phyloP scores from a whole-genome alignment of 164 flowering plant species.

The Nelumbo lutea region DNA sequence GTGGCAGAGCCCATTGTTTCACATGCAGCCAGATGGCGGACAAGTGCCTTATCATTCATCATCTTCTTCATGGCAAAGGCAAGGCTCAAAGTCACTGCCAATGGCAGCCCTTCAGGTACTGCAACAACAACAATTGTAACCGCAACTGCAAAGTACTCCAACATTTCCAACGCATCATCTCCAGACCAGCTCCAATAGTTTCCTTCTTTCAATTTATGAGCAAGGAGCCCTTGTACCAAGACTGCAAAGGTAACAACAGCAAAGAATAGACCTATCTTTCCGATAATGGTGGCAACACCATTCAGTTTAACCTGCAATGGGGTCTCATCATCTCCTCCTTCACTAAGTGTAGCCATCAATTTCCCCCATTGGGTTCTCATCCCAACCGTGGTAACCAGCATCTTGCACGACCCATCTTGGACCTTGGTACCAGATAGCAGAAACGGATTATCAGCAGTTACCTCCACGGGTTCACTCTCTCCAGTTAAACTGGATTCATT shows the following conservation, averaged over 20 bases:
- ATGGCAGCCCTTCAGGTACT: slow-evolving; percentile 93
- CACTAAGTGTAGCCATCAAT: slow-evolving; percentile 92
- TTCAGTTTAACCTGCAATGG: slow-evolving; percentile 95
- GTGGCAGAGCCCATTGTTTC: slow-evolving; percentile 99
- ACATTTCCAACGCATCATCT: slow-evolving; percentile 69
- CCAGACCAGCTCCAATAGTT: slow-evolving; percentile 73
- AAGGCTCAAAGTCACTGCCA: slow-evolving; percentile 94
- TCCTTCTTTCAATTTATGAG: slow-evolving; percentile 57
- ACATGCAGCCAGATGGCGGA: slow-evolving; percentile 90
- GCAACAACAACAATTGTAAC: slow-evolving; percentile 98
- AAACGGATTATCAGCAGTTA: slow-evolving; percentile 58
- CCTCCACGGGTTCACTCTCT: slow-evolving; percentile 79
- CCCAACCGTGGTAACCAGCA: slow-evolving; percentile 94
- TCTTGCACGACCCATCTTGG: slow-evolving; percentile 93
- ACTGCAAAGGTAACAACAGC: slow-evolving; percentile 94
- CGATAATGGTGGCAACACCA: slow-evolving; percentile 92
- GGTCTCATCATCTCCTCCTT: slow-evolving; percentile 97
- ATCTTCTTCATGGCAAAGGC: slow-evolving; percentile 99
- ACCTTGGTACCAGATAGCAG: slow-evolving; percentile 96
- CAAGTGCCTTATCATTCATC: slow-evolving; percentile 97
- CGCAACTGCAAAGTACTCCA: slow-evolving; percentile 92
- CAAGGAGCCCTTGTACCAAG: slow-evolving; percentile 64
- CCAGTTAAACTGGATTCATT: slow-evolving; percentile 96
- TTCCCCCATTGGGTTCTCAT: slow-evolving; percentile 99
- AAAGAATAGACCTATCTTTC: slow-evolving; percentile 86